Evolutionary conservation across 306 rosid species (phyloP), one percentile per base, ranked within the genome.

Genomic region (Alnus glutinosa): DNA sequence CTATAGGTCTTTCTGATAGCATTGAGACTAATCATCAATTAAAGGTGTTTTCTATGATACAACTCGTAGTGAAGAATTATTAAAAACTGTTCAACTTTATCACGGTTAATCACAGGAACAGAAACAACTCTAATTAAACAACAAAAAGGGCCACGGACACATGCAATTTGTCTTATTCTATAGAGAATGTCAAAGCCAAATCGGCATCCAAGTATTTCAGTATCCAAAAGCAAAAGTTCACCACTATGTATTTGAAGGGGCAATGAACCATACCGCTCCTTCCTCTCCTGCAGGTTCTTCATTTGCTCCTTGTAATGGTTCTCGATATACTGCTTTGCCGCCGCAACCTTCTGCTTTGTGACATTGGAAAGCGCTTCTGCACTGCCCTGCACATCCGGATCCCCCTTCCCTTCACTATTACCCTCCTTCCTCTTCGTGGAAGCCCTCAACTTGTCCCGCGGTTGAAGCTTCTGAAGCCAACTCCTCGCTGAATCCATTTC

Each of bases 251-350:
- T 66, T 69, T 68, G 51, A 76, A 71, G 57, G 59, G 67, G 34
- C 30, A 55, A 75, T 4, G 62, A 75, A 37, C 12, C 90, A 75
- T 86, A 95, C 99, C 99, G 87, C 75, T 95, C 99, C 80, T 78
- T 95, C 87, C 99, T 91, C 79, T 96, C 99, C 83, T 91, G 98
- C 71, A 96, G 90, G 76, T 77, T 93, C 89, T 91, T 96, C 98
- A 87, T 93, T 81, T 96, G 98, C 89, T 93, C 99, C 89, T 96
- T 96, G 86, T 96, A 96, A 83, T 93, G 97, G 39, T 93, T 96
- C 86, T 96, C 99, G 47, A 96, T 96, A 76, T 91, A 96, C 88
- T 96, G 98, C 81, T 96, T 96, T 2, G 99, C 98, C 1, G 94
- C 98, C 0, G 94, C 94, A 58, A 81, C 99, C 87, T 89, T 96